These are phyloP conservation scores for Thermothielavioides terrestris DNA, from an alignment of 495 filamentous ascomycete species.

Conservation along the genomic window DNA sequence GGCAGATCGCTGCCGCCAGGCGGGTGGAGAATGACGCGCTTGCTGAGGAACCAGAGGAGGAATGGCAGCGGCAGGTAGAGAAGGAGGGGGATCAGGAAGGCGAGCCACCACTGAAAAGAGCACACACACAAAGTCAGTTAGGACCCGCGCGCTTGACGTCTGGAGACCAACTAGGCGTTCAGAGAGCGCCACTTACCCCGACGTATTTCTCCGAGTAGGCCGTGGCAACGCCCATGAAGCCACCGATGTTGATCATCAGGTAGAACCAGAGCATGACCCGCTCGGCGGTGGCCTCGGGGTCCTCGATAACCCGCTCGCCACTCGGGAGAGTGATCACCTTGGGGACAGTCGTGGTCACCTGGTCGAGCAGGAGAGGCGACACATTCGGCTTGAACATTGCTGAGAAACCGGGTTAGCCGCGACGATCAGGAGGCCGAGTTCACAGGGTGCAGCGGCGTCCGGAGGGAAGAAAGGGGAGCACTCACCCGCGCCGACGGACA, in stretches of 20 bases:
- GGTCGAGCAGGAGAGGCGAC: slow-evolving; percentile 52
- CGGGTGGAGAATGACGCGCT: slow-evolving; percentile 42
- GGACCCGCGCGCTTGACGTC: too few relatives aligned
- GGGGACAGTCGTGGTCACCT: slow-evolving; percentile 43
- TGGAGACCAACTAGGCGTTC: too few relatives aligned
- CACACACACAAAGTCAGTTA: too few relatives aligned
- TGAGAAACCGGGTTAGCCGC: too few relatives aligned
- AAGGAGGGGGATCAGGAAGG: slow-evolving; percentile 61
- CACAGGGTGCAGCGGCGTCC: neutral
- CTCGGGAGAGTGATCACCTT: slow-evolving; percentile 34
- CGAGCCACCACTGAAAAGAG: slow-evolving; percentile 59
- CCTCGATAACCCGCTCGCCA: slow-evolving; percentile 50
- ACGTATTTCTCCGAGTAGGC: slow-evolving; percentile 44
- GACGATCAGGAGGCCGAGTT: too few relatives aligned
- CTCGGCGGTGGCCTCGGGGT: slow-evolving; percentile 52
- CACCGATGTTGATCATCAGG: slow-evolving; percentile 56
- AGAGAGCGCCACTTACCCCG: slow-evolving; percentile 27
- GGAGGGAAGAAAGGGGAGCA: slow-evolving; percentile 18
- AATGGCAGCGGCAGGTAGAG: slow-evolving; percentile 51
- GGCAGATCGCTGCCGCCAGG: slow-evolving; percentile 46
- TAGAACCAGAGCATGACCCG: slow-evolving; percentile 59
- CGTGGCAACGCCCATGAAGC: slow-evolving; percentile 49
- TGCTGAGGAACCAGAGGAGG: slow-evolving; percentile 45
- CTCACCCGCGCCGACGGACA: slow-evolving; percentile 58
- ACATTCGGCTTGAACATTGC: slow-evolving; percentile 60